Evolutionary conservation across 1,284 basidiomycete species (phyloP).

Genomic region (Papiliotrema flavescens): DNA sequence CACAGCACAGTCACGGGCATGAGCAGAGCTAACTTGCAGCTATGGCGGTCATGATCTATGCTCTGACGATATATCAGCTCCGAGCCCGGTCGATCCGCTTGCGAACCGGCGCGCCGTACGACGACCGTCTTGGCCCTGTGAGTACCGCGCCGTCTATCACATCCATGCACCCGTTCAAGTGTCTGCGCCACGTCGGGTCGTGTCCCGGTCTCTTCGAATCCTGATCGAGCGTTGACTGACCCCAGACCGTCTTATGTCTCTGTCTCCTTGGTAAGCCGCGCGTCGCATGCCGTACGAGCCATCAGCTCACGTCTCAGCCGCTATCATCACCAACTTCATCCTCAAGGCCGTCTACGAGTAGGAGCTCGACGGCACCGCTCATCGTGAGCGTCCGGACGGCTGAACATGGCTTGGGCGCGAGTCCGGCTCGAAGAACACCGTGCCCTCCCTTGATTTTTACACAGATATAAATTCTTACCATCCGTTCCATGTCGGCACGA

Average conservation of each 20-base stretch:
- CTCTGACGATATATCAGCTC: slow-evolving; percentile 93
- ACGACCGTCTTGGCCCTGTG: slow-evolving; percentile 85
- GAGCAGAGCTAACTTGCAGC: slow-evolving; percentile 54
- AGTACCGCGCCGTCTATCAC: slow-evolving; percentile 41
- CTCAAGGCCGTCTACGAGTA: slow-evolving; percentile 53
- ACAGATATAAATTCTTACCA: no score
- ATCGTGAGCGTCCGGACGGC: no score
- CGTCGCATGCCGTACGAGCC: neutral
- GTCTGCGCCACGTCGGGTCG: neutral
- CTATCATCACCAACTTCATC: slow-evolving; percentile 84
- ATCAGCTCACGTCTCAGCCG: slow-evolving; percentile 55
- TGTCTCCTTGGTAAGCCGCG: slow-evolving; percentile 68
- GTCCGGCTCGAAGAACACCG: no score
- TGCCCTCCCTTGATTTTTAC: no score
- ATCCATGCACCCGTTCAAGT: no score
- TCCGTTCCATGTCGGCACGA: no score
- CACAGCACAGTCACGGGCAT: no score
- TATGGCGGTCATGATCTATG: slow-evolving; percentile 95
- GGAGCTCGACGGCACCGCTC: neutral
- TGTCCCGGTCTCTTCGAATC: neutral
- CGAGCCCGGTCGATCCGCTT: slow-evolving; percentile 87
- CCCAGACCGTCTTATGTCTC: slow-evolving; percentile 77
- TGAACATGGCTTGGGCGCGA: no score
- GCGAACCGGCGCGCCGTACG: slow-evolving; percentile 91
- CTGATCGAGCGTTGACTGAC: neutral